phyloP scores from a whole-genome alignment of 768 basidiomycete species.

The Lentinula aciculospora region DNA sequence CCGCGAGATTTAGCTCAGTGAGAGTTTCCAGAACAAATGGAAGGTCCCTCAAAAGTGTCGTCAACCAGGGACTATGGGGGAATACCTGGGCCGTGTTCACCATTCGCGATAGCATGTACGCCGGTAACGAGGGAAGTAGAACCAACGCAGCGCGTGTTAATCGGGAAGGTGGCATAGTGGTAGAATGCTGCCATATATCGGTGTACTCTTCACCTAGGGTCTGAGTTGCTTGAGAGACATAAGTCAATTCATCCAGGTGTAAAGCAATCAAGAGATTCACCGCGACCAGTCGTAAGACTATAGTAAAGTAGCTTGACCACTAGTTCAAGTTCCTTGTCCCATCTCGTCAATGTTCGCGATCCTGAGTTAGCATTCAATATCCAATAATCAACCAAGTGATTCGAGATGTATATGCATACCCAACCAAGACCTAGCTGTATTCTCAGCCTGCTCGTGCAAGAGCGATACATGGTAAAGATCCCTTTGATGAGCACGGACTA shows the following conservation, averaged over 20 bases:
- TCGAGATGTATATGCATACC: constrained; percentile 37
- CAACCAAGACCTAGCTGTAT: constrained; percentile 69
- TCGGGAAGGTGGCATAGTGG: constrained; percentile 39
- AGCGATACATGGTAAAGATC: constrained; percentile 74
- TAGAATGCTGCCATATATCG: constrained; percentile 71
- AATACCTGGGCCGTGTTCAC: constrained; percentile 30
- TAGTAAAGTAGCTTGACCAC: constrained; percentile 65
- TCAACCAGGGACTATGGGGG: constrained; percentile 28
- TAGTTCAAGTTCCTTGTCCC: constrained; percentile 79
- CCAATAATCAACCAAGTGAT: neutral
- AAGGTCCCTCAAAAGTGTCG: constrained; percentile 29
- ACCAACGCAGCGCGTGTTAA: constrained; percentile 47
- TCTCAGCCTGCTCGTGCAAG: constrained; percentile 71
- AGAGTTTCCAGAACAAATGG: constrained; percentile 51
- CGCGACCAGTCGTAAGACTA: constrained; percentile 68
- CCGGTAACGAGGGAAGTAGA: constrained; percentile 60
- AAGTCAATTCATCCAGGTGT: constrained; percentile 7
- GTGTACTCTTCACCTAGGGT: constrained; percentile 92
- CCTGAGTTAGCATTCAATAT: constrained; percentile 33
- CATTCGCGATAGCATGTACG: constrained; percentile 54
- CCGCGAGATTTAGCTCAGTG: constrained; percentile 69
- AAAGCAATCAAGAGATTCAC: constrained; percentile 29
- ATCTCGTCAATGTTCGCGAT: constrained; percentile 71
- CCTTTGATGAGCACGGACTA: constrained; percentile 83
- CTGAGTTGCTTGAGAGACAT: constrained; percentile 51